A percentile compares a stretch with the other conserved stretches of the same genome.
These are phyloP conservation scores for Hirschfeldia incana DNA, from an alignment of 345 rosid species.

Conservation along the genomic window DNA sequence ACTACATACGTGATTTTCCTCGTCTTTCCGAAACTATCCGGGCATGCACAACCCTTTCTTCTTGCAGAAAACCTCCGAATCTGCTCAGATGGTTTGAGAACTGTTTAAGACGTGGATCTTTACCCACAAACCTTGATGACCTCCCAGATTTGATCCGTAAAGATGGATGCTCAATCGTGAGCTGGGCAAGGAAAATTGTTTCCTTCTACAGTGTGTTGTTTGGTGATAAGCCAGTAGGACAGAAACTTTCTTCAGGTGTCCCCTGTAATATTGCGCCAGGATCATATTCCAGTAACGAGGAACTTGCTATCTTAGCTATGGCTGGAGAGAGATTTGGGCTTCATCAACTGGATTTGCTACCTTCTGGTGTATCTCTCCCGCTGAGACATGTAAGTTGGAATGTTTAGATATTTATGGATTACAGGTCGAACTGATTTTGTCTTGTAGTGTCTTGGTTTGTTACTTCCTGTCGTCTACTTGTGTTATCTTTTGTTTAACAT, in stretches of 20 bases:
- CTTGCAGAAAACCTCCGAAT: slow-evolving; percentile 66
- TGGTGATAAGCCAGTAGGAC: slow-evolving; percentile 69
- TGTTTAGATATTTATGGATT: neutral
- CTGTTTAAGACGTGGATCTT: slow-evolving; percentile 69
- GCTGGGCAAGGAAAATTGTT: slow-evolving; percentile 80
- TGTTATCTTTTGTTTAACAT: slow-evolving; percentile 19
- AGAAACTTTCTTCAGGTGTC: slow-evolving; percentile 73
- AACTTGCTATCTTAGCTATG: slow-evolving; percentile 88
- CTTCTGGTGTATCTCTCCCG: slow-evolving; percentile 91
- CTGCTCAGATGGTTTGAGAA: slow-evolving; percentile 85
- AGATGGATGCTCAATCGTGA: slow-evolving; percentile 70
- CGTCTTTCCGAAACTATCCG: slow-evolving; percentile 45
- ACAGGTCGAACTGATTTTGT: neutral
- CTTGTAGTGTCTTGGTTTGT: slow-evolving; percentile 5
- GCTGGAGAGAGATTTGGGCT: slow-evolving; percentile 95
- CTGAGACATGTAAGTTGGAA: slow-evolving; percentile 83
- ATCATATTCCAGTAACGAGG: slow-evolving; percentile 69
- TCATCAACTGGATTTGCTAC: slow-evolving; percentile 79
- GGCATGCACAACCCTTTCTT: slow-evolving; percentile 36
- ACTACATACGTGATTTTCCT: slow-evolving; percentile 94
- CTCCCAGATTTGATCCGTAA: slow-evolving; percentile 71
- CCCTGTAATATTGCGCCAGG: slow-evolving; percentile 74
- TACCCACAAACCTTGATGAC: slow-evolving; percentile 53
- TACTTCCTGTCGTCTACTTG: slow-evolving; percentile 1
- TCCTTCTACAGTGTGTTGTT: slow-evolving; percentile 78